These are phyloP conservation scores for Galeopsis tetrahit DNA, from an alignment of 257 asterid genomes.

Conservation along the genomic window DNA sequence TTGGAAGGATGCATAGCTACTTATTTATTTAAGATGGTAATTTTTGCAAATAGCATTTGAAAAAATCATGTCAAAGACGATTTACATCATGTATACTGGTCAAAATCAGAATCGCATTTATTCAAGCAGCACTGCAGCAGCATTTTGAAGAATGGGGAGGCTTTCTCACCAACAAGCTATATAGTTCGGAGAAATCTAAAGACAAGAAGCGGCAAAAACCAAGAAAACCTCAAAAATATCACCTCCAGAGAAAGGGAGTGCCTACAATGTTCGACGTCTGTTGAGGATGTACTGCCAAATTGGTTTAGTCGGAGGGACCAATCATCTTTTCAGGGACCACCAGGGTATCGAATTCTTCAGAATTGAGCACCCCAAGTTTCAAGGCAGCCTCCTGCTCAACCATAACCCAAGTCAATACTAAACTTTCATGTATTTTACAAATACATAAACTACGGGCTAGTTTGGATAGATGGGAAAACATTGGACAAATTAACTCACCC, in stretches of 20 bases:
- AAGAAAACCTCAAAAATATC: conserved; percentile 33
- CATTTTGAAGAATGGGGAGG: conserved; percentile 40
- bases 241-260: not conserved
- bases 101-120: not conserved
- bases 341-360: conserved; percentile 79
- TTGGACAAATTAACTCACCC: too few species aligned
- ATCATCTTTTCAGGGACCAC: conserved; percentile 97
- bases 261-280: not conserved
- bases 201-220: conserved; percentile 9
- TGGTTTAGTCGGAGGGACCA: conserved; percentile 68
- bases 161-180: conserved; percentile 28
- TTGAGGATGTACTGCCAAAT: conserved; percentile 16
- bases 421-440: too few species aligned
- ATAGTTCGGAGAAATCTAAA: not conserved
- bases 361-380: conserved; percentile 72
- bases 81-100: not conserved
- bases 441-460: too few species aligned
- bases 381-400: conserved; percentile 81
- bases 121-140: conserved; percentile 21
- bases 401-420: conserved; percentile 21
- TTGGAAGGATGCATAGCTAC: not conserved
- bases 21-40: not conserved
- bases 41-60: not conserved
- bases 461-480: too few species aligned
- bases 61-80: not conserved